These are phyloP conservation scores for Boletus tomentosulus DNA, from an alignment of 768 basidiomycete genomes.

Conservation along the genomic window DNA sequence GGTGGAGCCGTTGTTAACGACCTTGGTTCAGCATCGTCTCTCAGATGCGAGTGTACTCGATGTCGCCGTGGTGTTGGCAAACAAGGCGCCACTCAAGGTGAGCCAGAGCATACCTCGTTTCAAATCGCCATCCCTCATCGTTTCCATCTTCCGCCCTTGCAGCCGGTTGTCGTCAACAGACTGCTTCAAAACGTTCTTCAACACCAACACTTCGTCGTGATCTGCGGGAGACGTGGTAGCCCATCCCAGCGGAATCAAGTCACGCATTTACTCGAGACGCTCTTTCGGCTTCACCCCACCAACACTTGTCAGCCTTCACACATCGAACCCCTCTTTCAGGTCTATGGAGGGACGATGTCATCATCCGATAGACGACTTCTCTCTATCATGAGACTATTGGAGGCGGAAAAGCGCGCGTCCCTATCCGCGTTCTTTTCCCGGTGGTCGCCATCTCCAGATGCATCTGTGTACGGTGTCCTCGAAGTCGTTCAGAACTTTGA, in stretches of 20 bases:
- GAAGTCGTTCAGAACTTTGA: slow-evolving; percentile 73
- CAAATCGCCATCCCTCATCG: background rate
- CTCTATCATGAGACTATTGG: slow-evolving; percentile 76
- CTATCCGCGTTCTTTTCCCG: slow-evolving; percentile 54
- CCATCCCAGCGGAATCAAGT: slow-evolving; percentile 41
- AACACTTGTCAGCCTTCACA: slow-evolving; percentile 87
- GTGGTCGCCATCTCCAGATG: slow-evolving; percentile 56
- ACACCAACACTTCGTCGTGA: slow-evolving; percentile 55
- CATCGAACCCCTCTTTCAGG: slow-evolving; percentile 65
- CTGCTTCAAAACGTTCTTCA: slow-evolving; percentile 73
- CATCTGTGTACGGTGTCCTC: slow-evolving; percentile 44
- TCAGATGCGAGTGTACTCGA: slow-evolving; percentile 36
- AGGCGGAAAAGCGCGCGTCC: slow-evolving; percentile 62
- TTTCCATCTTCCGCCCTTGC: background rate
- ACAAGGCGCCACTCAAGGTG: slow-evolving; percentile 59
- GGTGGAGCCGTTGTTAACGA: slow-evolving; percentile 67
- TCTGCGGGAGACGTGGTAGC: slow-evolving; percentile 30
- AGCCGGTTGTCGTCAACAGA: slow-evolving; percentile 72
- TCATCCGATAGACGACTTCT: slow-evolving; percentile 62
- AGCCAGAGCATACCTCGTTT: slow-evolving; percentile 5
- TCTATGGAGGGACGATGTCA: slow-evolving; percentile 76
- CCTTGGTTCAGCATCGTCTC: slow-evolving; percentile 60
- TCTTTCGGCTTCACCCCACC: slow-evolving; percentile 73
- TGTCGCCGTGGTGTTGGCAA: slow-evolving; percentile 41
- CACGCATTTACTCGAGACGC: slow-evolving; percentile 51